Evolutionary conservation across 495 filamentous ascomycete species (phyloP).

Genomic region (Penicillium salamii): DNA sequence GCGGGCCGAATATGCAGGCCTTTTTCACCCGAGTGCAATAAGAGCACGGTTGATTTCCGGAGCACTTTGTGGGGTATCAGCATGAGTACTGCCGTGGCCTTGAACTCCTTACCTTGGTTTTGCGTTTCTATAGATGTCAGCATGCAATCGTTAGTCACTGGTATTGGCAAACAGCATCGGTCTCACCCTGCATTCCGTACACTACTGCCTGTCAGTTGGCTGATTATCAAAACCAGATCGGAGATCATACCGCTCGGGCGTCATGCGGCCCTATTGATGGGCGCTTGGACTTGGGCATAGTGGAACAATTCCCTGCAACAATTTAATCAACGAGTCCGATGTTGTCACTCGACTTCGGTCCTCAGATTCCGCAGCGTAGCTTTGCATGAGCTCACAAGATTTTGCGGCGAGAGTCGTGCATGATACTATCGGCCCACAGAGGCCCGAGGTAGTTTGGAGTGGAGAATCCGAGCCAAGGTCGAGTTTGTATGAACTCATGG

Average conservation of each 20-base stretch:
- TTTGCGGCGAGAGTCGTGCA: not conserved
- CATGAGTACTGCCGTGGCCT: too few species aligned
- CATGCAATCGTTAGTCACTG: too few species aligned
- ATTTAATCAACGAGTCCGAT: too few species aligned
- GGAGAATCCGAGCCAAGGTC: too few species aligned
- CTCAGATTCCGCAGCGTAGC: not conserved
- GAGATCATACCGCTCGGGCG: not conserved
- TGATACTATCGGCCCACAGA: not conserved
- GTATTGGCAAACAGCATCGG: not conserved
- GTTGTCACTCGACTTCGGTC: not conserved
- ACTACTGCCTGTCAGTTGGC: conserved; percentile 4
- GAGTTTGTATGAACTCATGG: too few species aligned
- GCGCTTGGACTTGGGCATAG: not conserved
- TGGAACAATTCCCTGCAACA: too few species aligned
- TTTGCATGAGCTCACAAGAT: not conserved
- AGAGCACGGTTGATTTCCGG: conserved; percentile 14
- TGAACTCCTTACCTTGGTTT: too few species aligned
- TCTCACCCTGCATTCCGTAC: conserved; percentile 21
- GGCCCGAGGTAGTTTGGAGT: not conserved
- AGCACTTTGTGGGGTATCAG: conserved; percentile 3
- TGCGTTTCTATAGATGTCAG: too few species aligned
- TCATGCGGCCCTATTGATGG: not conserved
- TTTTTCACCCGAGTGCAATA: conserved; percentile 22
- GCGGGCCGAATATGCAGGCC: conserved; percentile 13
- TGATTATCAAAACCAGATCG: not conserved